Percentiles rank a stretch among this genome's conserved stretches.
These are phyloP conservation scores for Erythrophleum fordii DNA, from an alignment of 306 rosid genomes.

Conservation along the genomic window DNA sequence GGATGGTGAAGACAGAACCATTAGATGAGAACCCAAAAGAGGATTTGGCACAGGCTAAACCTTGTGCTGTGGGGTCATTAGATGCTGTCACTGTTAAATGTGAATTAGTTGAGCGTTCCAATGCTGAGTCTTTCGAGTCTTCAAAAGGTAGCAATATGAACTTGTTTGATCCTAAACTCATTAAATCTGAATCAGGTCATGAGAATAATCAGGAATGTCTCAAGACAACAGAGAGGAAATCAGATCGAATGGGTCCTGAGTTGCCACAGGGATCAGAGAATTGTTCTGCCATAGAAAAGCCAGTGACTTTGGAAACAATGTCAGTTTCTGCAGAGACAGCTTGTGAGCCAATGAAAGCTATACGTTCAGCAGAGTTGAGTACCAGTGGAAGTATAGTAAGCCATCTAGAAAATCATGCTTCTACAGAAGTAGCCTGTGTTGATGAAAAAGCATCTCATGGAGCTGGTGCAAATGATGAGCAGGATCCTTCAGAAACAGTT, in stretches of 20 bases:
- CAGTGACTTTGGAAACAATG: conserved; percentile 19
- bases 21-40: conserved; percentile 56
- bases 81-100: conserved; percentile 47
- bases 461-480: conserved; percentile 45
- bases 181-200: conserved; percentile 57
- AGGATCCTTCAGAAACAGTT: conserved; percentile 39
- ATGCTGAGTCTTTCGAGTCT: conserved; percentile 38
- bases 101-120: conserved; percentile 44
- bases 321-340: conserved; percentile 36
- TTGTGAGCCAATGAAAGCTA: conserved; percentile 37
- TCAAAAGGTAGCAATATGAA: conserved; percentile 37
- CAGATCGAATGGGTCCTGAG: conserved; percentile 38
- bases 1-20: conserved; percentile 74
- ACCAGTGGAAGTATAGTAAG: conserved; percentile 36
- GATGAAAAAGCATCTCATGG: conserved; percentile 37
- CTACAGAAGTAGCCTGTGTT: conserved; percentile 23
- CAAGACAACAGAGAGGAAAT: conserved; percentile 46
- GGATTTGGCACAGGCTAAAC: conserved; percentile 42
- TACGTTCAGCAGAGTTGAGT: conserved; percentile 47
- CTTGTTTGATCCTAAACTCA: conserved; percentile 40
- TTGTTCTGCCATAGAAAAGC: conserved; percentile 22
- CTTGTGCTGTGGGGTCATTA: conserved; percentile 39
- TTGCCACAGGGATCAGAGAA: conserved; percentile 37
- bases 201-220: conserved; percentile 41
- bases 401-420: conserved; percentile 27